Evolutionary conservation across 139 green algal genomes (phyloP), one percentile per base, ranked within the genome.

Genomic region (Pleodorina starrii): DNA sequence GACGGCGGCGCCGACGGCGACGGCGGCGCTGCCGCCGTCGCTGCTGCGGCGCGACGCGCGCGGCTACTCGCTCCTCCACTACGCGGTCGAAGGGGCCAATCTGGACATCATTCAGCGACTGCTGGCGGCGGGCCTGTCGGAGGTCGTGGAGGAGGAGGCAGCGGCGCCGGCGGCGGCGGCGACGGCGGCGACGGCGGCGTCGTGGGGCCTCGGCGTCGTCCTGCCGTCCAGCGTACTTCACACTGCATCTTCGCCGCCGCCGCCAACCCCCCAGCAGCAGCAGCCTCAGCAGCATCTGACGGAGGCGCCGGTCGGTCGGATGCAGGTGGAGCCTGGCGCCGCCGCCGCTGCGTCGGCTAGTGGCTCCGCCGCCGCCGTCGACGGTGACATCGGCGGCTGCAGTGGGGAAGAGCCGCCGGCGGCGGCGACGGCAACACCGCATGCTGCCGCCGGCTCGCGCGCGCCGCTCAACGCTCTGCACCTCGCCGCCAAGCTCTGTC

Each of bases 21-120:
- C 11, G 25, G 42, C 25, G 10, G 5, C 5, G 10, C 0, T 87
- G 25, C 81, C 81, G 12, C 10, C 21, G 35, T 68, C 82, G 16
- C 82, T 88, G 82, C 19, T 36, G 32, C 44, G 5, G 19, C 44
- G 10, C 1, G 82, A 88, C 21, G 32, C 46, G 1, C 43, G 82
- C 0, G 82, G 82, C 23, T 88, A 88, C 66, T n/a, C 57, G n/a
- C 40, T 90, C 38, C 85, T 90, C 32, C 85, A 90, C n/a, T 90
- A 90, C 42, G 72, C 85, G 19, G 85, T 83, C 51, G 72, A 90
- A 42, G 85, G 85, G 16, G 85, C 40, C 10, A 51, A 60, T 72
- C n/a, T 77, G 19, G 11, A 21, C 7, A 84, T 90, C 72, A 66
- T 90, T 19, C 9, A 38, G 10, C 72, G 14, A 27, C 72, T 90